Percentiles rank a stretch among this genome's conserved stretches.
Evolutionary conservation across 768 basidiomycete species (phyloP).

Genomic region (Paxillus involutus): DNA sequence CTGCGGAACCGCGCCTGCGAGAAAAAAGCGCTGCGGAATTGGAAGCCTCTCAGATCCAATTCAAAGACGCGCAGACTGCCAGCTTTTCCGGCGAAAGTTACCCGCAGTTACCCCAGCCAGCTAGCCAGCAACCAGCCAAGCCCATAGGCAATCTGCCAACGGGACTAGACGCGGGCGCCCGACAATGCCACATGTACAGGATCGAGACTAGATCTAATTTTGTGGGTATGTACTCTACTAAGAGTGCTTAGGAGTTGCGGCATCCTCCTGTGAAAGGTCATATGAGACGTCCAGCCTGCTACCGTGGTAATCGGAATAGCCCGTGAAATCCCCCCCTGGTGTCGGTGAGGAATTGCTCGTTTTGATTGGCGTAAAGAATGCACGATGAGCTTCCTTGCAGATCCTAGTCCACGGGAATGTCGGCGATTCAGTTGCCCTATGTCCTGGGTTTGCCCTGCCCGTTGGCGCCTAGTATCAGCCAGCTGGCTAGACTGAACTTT

Average conservation of each 20-base stretch:
- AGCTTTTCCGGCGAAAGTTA: not conserved
- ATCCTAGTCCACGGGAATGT: constrained; percentile 30
- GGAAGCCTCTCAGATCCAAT: not conserved
- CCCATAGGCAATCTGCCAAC: not conserved
- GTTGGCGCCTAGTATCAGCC: not conserved
- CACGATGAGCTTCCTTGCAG: constrained; percentile 22
- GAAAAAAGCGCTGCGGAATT: constrained; percentile 8
- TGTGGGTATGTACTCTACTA: not conserved
- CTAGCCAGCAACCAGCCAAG: too few relatives aligned
- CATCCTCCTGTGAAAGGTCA: constrained; percentile 17
- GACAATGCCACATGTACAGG: constrained; percentile 10
- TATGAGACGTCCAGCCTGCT: constrained; percentile 11
- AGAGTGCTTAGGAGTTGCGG: too few relatives aligned
- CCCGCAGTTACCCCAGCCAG: not conserved
- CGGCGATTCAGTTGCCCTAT: constrained; percentile 18
- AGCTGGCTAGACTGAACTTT: too few relatives aligned
- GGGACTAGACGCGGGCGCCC: constrained; percentile 8
- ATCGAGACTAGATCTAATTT: constrained; percentile 17
- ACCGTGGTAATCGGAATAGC: constrained; percentile 24
- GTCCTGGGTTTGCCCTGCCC: constrained; percentile 19
- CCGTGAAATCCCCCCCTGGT: constrained; percentile 3
- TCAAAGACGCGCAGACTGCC: constrained; percentile 10
- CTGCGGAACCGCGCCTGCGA: constrained; percentile 10
- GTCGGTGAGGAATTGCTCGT: not conserved
- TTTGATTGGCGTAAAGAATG: constrained; percentile 20